A percentile compares a stretch with the other conserved stretches of the same genome.
These are phyloP conservation scores for Cenchrus purpureus DNA, from an alignment of 176 grass and related monocot genomes.

Conservation along the genomic window DNA sequence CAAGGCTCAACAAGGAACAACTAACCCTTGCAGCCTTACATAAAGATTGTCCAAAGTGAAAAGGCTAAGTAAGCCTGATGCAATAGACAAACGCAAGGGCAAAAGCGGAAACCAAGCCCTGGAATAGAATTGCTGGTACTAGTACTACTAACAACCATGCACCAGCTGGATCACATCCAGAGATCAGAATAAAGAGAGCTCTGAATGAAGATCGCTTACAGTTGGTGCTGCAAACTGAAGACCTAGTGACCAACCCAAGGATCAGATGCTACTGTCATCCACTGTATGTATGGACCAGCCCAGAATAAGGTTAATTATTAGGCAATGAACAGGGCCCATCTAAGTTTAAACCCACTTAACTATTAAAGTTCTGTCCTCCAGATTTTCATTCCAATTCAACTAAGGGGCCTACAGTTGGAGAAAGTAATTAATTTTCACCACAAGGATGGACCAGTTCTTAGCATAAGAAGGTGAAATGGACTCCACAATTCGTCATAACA, in stretches of 20 bases:
- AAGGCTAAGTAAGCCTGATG: conserved; percentile 65
- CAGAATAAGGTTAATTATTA: conserved; percentile 49
- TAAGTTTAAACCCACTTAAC: conserved; percentile 35
- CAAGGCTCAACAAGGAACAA: conserved; percentile 86
- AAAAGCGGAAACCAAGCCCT: conserved; percentile 45
- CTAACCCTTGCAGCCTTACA: conserved; percentile 78
- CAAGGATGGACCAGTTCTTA: conserved; percentile 10
- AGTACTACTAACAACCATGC: conserved; percentile 54
- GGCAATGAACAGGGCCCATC: conserved; percentile 30
- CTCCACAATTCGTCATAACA: conserved; percentile 7
- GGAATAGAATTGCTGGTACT: conserved; percentile 56
- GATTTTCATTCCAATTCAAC: conserved; percentile 14
- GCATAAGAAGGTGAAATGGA: conserved; percentile 1
- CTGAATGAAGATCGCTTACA: conserved; percentile 54
- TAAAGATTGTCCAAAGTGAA: conserved; percentile 88
- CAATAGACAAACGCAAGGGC: conserved; percentile 57
- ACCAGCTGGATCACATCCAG: conserved; percentile 72
- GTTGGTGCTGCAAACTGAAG: conserved; percentile 48
- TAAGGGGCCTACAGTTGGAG: conserved; percentile 15
- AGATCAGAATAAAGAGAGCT: conserved; percentile 59
- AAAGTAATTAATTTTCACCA: conserved; percentile 8
- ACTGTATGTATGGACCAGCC: conserved; percentile 46
- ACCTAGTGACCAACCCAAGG: conserved; percentile 40
- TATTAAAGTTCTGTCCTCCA: conserved; percentile 21
- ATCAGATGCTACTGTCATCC: conserved; percentile 61